These are phyloP conservation scores for Anastatica hierochuntica DNA, from an alignment of 345 rosid genomes.

Conservation along the genomic window DNA sequence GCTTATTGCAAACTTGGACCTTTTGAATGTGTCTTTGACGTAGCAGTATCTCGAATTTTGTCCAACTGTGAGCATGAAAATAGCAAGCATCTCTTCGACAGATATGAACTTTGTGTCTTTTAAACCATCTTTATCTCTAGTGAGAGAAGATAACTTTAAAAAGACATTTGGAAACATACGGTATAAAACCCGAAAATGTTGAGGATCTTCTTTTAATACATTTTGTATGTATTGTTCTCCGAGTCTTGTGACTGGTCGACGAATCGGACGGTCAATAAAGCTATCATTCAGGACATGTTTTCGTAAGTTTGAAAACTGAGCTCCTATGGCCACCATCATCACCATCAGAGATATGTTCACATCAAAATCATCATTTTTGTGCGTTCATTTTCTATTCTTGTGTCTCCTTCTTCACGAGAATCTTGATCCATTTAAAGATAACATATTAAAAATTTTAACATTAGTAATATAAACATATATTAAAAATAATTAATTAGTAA, in stretches of 20 bases:
- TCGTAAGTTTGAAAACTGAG: neutral
- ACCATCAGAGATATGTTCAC: neutral
- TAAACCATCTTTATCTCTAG: too few species aligned
- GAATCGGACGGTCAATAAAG: neutral
- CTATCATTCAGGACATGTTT: neutral
- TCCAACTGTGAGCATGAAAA: too few species aligned
- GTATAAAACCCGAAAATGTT: neutral
- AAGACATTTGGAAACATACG: neutral
- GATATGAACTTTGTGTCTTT: too few species aligned
- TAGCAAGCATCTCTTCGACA: too few species aligned
- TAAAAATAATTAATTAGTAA: too few species aligned
- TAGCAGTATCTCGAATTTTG: too few species aligned
- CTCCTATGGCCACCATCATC: neutral
- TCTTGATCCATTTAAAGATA: neutral
- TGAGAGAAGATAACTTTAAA: neutral
- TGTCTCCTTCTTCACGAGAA: neutral
- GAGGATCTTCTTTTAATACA: too few species aligned
- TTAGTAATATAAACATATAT: neutral
- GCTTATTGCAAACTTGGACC: neutral
- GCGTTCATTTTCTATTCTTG: neutral
- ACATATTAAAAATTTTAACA: neutral
- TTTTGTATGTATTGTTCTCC: neutral
- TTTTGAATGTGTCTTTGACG: neutral
- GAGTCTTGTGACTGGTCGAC: neutral
- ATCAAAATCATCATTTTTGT: neutral